phyloP scores from a whole-genome alignment of 176 grass and related monocot species.

The maize (Zea mays) region Zm-B73-REFERENCE-NAM-5.0 NC_050097.1:156948001-156948500 shows the following conservation, averaged over 20 bases:
- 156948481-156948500: conserved; percentile 31
- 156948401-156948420: conserved; percentile 51
- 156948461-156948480: conserved; percentile 62
- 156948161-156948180: not conserved
- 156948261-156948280: not conserved
- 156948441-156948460: conserved; percentile 62
- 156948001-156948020: no score
- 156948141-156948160: not conserved
- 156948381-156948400: conserved; percentile 45
- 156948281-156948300: not conserved
- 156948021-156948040: no score
- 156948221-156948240: not conserved
- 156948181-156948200: not conserved
- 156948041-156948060: no score
- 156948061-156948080: not conserved
- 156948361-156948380: conserved; percentile 42
- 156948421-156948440: conserved; percentile 59
- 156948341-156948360: conserved; percentile 28
- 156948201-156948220: not conserved
- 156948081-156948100: not conserved
- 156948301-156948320: not conserved
- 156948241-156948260: not conserved
- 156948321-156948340: not conserved
- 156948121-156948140: not conserved
- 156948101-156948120: not conserved